Conservation (phyloP, 352 stramenopile species). For the Globisporangium carolinianum region DNA sequence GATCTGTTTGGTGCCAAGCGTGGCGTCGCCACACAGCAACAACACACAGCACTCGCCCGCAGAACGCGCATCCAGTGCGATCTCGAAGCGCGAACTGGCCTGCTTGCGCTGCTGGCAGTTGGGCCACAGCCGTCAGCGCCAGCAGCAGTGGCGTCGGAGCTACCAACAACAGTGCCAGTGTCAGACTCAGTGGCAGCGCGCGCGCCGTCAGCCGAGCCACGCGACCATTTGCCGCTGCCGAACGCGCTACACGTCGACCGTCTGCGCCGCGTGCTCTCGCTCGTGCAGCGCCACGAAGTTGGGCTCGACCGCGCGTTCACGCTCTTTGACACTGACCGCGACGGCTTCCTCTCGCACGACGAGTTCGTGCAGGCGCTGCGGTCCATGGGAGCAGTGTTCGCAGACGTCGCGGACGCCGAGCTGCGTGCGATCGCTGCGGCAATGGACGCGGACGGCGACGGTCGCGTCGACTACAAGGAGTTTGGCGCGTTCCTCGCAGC, state of each 20-base stretch:
- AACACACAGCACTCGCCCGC: conserved; percentile 3
- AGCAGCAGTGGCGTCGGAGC: not conserved
- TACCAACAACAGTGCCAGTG: no score
- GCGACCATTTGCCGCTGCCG: no score
- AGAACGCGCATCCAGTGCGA: conserved; percentile 54
- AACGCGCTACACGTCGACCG: conserved; percentile 20
- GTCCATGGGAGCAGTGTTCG: conserved; percentile 39
- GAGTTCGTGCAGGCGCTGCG: conserved; percentile 45
- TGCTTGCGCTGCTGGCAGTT: conserved; percentile 50
- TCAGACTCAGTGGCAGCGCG: no score
- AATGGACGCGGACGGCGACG: conserved; percentile 46
- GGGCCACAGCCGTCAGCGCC: conserved; percentile 8
- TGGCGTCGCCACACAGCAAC: conserved; percentile 1
- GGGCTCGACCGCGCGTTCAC: conserved; percentile 29
- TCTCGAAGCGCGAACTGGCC: conserved; percentile 27
- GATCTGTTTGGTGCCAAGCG: conserved; percentile 40
- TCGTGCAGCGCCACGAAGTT: conserved; percentile 25
- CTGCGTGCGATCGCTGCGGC: conserved; percentile 21
- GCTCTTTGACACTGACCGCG: conserved; percentile 32
- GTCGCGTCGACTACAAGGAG: conserved; percentile 34
- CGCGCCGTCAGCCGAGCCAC: no score
- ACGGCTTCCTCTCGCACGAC: conserved; percentile 32
- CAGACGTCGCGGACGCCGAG: conserved; percentile 30
- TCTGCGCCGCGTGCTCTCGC: conserved; percentile 28
- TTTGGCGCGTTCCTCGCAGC: conserved; percentile 27